Conservation (phyloP, 108 stramenopile genomes). For the Discostella pseudostelligera region DNA sequence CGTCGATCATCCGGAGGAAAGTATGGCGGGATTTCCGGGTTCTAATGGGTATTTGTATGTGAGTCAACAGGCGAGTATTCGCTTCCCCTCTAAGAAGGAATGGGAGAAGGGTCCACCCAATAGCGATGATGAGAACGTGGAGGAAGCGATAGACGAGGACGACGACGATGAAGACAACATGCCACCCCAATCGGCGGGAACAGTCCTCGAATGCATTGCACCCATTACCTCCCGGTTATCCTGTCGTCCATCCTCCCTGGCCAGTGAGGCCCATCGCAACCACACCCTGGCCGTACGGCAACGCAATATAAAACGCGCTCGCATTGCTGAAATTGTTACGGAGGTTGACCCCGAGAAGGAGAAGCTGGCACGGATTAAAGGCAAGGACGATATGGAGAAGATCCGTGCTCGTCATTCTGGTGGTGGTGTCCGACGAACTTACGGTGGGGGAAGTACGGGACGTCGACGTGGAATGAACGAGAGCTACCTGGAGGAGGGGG, state of each 20-base stretch:
- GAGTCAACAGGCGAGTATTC: slow-evolving; percentile 66
- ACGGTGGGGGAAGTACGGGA: slow-evolving; percentile 20
- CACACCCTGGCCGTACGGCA: slow-evolving; percentile 75
- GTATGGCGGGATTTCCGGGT: slow-evolving; percentile 52
- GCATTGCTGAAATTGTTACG: slow-evolving; percentile 78
- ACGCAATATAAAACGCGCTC: slow-evolving; percentile 67
- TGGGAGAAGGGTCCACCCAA: slow-evolving; percentile 12
- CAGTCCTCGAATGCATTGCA: slow-evolving; percentile 74
- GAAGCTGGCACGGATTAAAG: slow-evolving; percentile 65
- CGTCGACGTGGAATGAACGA: slow-evolving; percentile 64
- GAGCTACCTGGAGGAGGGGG: slow-evolving; percentile 74
- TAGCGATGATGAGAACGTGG: slow-evolving; percentile 7
- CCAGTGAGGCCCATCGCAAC: slow-evolving; percentile 80
- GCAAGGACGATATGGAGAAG: slow-evolving; percentile 74
- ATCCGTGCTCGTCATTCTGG: slow-evolving; percentile 38
- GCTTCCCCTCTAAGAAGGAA: slow-evolving; percentile 29
- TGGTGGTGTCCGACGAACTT: slow-evolving; percentile 13
- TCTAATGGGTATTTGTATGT: slow-evolving; percentile 75
- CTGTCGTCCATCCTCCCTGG: slow-evolving; percentile 66
- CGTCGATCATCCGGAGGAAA: neutral
- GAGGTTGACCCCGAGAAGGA: slow-evolving; percentile 82
- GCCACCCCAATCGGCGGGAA: slow-evolving; percentile 46
- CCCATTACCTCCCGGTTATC: slow-evolving; percentile 56
- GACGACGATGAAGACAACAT: slow-evolving; percentile 38
- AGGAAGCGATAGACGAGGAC: slow-evolving; percentile 28